phyloP scores from a whole-genome alignment of 2,329 filamentous ascomycete genomes.

The Venturia asperata region DNA sequence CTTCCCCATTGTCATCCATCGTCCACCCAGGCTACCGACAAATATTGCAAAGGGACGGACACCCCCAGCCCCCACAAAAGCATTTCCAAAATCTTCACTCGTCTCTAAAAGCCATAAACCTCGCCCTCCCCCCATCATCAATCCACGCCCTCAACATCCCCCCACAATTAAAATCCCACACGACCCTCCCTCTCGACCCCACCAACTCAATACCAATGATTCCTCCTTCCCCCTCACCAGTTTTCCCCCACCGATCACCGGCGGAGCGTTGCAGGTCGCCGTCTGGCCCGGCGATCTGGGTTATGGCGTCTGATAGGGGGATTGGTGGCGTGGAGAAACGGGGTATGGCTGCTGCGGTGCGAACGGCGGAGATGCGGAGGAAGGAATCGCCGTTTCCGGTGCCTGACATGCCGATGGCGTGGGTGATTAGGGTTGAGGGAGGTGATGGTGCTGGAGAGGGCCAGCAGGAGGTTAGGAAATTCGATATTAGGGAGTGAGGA shows the following conservation, averaged over 20 bases:
- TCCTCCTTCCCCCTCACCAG: slow-evolving; percentile 74
- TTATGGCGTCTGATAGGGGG: slow-evolving; percentile 52
- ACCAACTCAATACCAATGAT: slow-evolving; percentile 72
- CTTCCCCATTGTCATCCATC: too few relatives aligned
- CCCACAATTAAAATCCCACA: slow-evolving; percentile 77
- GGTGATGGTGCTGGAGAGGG: background rate
- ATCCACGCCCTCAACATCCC: slow-evolving; percentile 83
- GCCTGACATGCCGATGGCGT: slow-evolving; percentile 49
- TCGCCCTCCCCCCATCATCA: slow-evolving; percentile 51
- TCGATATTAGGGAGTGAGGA: background rate
- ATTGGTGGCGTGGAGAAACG: slow-evolving; percentile 47
- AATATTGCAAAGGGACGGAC: too few relatives aligned
- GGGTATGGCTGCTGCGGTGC: slow-evolving; percentile 66
- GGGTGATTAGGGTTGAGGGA: background rate
- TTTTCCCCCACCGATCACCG: slow-evolving; percentile 62
- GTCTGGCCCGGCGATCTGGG: slow-evolving; percentile 58
- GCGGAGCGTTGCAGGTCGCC: slow-evolving; percentile 72
- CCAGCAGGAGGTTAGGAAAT: background rate
- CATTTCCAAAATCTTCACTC: background rate
- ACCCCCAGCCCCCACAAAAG: background rate
- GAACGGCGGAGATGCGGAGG: slow-evolving; percentile 61
- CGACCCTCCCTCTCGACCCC: slow-evolving; percentile 48
- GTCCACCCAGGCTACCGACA: too few relatives aligned
- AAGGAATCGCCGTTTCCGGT: slow-evolving; percentile 90
- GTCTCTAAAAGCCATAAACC: slow-evolving; percentile 54